phyloP scores from a whole-genome alignment of 495 filamentous ascomycete genomes.

The Penicillium alfredii region DNA sequence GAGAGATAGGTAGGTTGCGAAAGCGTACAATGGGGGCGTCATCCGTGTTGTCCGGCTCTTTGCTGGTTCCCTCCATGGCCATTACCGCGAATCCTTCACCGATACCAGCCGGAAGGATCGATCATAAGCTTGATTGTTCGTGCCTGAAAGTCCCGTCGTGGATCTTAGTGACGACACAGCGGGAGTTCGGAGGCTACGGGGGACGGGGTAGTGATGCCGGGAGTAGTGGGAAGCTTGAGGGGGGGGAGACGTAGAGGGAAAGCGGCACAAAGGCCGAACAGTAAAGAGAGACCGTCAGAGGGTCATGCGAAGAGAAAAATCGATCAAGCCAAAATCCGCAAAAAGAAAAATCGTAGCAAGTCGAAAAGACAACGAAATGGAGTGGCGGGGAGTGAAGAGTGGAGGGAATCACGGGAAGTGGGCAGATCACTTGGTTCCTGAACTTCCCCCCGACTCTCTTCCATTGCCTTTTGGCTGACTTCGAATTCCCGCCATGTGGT shows the following conservation, averaged over 20 bases:
- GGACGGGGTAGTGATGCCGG: not conserved
- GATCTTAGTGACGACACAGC: conserved; percentile 1
- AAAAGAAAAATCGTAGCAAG: conserved; percentile 1
- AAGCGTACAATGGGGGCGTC: conserved; percentile 44
- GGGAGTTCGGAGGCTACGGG: not conserved
- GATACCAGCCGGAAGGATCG: conserved; percentile 14
- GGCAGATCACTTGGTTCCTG: conserved; percentile 26
- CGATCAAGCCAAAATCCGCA: no score
- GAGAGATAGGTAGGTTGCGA: conserved; percentile 5
- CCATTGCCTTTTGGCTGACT: not conserved
- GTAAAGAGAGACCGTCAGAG: conserved; percentile 2
- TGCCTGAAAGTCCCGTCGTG: conserved; percentile 6
- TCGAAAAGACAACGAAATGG: conserved; percentile 14
- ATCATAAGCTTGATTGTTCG: conserved; percentile 27
- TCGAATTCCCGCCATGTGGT: conserved; percentile 23
- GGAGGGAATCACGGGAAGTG: conserved; percentile 28
- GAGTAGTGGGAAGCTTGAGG: not conserved
- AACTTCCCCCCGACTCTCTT: conserved; percentile 15
- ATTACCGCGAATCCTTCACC: conserved; percentile 25
- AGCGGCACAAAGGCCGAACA: conserved; percentile 13
- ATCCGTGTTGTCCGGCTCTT: conserved; percentile 36
- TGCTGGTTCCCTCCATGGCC: conserved; percentile 37
- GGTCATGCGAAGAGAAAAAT: conserved; percentile 1
- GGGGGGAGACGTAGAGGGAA: conserved; percentile 1
- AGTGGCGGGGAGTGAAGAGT: conserved; percentile 28